Conservation (phyloP, 352 stramenopile genomes). For the Lagenidium giganteum region DNA sequence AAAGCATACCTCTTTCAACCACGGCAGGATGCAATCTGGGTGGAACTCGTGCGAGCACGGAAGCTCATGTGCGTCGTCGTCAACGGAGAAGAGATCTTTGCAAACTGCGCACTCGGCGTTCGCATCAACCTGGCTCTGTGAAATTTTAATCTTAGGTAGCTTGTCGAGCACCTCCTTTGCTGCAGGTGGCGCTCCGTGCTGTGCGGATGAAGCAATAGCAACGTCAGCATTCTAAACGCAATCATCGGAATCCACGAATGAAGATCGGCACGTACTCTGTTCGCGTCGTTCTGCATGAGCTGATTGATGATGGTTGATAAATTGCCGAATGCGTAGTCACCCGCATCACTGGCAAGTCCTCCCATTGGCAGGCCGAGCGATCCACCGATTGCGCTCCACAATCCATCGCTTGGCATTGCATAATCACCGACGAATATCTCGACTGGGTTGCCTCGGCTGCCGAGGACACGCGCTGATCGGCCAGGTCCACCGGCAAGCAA, state of each 20-base stretch:
- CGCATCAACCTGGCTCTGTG: constrained; percentile 64
- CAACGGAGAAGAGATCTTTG: constrained; percentile 81
- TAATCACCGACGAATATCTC: constrained; percentile 76
- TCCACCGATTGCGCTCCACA: constrained; percentile 58
- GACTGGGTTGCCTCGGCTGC: constrained; percentile 57
- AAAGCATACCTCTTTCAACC: constrained; percentile 66
- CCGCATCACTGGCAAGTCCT: constrained; percentile 52
- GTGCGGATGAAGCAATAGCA: constrained; percentile 4
- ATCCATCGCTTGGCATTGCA: too few relatives aligned
- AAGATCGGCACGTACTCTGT: constrained; percentile 39
- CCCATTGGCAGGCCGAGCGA: constrained; percentile 31
- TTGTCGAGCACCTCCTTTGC: constrained; percentile 73
- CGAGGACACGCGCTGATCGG: constrained; percentile 51
- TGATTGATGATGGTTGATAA: constrained; percentile 85
- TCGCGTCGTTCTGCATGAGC: constrained; percentile 86
- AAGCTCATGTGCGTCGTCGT: constrained; percentile 68
- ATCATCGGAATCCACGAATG: neutral
- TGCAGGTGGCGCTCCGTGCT: constrained; percentile 78
- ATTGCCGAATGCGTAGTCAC: constrained; percentile 84
- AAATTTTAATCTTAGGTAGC: constrained; percentile 69
- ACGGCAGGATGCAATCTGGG: constrained; percentile 82
- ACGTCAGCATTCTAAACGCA: neutral
- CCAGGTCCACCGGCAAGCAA: constrained; percentile 28
- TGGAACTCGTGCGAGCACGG: constrained; percentile 80
- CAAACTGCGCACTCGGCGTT: constrained; percentile 82